phyloP scores from a whole-genome alignment of 2,329 filamentous ascomycete genomes.

The Karstenula rhodostoma region DNA sequence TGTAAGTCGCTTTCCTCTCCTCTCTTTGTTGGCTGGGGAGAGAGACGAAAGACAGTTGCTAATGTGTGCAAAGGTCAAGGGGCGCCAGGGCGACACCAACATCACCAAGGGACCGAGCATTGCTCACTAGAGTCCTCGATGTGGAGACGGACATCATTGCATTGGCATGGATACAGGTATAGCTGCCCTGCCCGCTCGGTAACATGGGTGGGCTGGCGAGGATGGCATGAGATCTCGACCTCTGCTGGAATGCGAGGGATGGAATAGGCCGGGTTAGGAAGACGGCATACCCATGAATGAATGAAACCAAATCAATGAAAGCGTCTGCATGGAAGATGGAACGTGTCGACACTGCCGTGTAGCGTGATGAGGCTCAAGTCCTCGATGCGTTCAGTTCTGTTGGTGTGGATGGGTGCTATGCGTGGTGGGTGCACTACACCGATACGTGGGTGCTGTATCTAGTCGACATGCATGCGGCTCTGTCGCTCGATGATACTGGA shows the following conservation, averaged over 20 bases:
- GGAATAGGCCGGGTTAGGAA: not conserved
- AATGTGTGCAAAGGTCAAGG: constrained; percentile 43
- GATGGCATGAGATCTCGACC: not conserved
- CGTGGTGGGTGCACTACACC: too few species aligned
- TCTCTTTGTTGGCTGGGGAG: not conserved
- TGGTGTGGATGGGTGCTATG: too few species aligned
- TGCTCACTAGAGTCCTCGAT: constrained; percentile 34
- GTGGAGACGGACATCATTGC: constrained; percentile 19
- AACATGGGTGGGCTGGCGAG: not conserved
- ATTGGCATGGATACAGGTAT: constrained; percentile 19
- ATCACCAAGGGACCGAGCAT: constrained; percentile 48
- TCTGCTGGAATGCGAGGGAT: constrained; percentile 1
- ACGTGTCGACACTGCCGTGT: not conserved
- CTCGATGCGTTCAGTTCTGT: too few species aligned
- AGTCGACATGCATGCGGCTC: not conserved
- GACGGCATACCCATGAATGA: not conserved
- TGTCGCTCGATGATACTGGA: not conserved
- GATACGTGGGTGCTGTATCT: too few species aligned
- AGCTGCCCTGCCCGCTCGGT: not conserved
- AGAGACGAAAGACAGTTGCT: constrained; percentile 6
- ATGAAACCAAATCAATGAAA: not conserved
- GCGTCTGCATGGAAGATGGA: not conserved
- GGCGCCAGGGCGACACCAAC: constrained; percentile 55
- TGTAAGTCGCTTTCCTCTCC: constrained; percentile 31
- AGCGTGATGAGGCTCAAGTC: not conserved